Evolutionary conservation across 2,329 filamentous ascomycete genomes (phyloP).

Genomic region (Verticillium dahliae): DNA sequence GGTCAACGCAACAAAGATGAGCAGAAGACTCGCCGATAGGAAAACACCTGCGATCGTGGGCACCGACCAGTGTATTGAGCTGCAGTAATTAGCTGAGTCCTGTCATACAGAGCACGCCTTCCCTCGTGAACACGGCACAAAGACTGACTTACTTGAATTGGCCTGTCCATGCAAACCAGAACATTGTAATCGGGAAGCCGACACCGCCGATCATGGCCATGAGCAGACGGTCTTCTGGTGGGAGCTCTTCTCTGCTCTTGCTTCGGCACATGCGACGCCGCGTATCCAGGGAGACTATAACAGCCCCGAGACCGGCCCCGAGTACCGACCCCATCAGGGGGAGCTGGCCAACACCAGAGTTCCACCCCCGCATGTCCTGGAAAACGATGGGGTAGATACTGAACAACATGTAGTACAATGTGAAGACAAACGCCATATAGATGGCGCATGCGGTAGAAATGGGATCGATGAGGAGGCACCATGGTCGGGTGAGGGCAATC

Average conservation of each 20-base stretch:
- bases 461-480: conserved; percentile 46
- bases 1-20: conserved; percentile 44
- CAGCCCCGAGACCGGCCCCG: conserved; percentile 37
- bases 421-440: conserved; percentile 47
- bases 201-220: conserved; percentile 49
- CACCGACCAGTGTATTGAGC: conserved; percentile 51
- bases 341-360: conserved; percentile 42
- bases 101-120: no score
- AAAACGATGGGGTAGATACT: conserved; percentile 51
- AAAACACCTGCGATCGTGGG: conserved; percentile 29
- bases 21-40: conserved; percentile 25
- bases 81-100: conserved; percentile 17
- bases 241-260: conserved; percentile 23
- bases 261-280: conserved; percentile 26
- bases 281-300: conserved; percentile 32
- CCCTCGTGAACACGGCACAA: not conserved
- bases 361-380: conserved; percentile 45
- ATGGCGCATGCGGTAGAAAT: conserved; percentile 45
- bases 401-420: conserved; percentile 51
- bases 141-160: conserved; percentile 33
- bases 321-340: conserved; percentile 43
- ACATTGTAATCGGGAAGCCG: conserved; percentile 49
- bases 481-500: conserved; percentile 44
- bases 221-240: conserved; percentile 48
- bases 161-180: conserved; percentile 57